Evolutionary conservation across 345 rosid species (phyloP), one percentile per base, ranked within the genome.

Genomic region (Raphanus sativus): DNA sequence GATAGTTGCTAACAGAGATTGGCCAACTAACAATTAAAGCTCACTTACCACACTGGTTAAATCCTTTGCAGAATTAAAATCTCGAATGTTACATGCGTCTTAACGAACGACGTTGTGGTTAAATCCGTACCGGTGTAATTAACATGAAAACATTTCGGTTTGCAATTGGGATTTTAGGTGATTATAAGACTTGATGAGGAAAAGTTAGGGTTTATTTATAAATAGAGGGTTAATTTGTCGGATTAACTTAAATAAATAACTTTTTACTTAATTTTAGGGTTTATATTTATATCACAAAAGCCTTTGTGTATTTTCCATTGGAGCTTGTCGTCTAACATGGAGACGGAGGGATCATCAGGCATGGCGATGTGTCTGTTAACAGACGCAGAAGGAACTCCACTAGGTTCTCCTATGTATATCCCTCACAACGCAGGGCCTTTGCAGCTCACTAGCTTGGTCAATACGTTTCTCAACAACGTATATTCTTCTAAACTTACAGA

Each of bases 1-100:
- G 75, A 64, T 17, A 17, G 61, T 65, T 62, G 12, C 3, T 70
- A 56, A 65, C 61, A 70, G 55, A 70, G 66, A 56, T 55, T 29
- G 76, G 10, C 76, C 75, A 70, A 56, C 62, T 10, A 34, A 76
- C 28, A 24, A 0, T 48, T 68, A 59, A 13, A 48, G 73, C 50
- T 67, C 55, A 65, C 73, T 25, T 72, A 65, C 62, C 71, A 71
- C 54, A 48, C 17, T 56, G 61, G 54, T 48, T 48, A 48, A 48
- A 48, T 48, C 15, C 17, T 48, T 48, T 48, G 16, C 54, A 48
- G 54, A 13, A 13, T 48, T 48, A 54, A 55, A 17, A 55, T 55
- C 60, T 52, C 59, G 9, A 52, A 16, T 6, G 25, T 52, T 6
- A 16, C 25, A 45, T 28, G 17, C 21, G 16, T 26, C 9, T 61